Base-by-base conservation (phyloP, 495 filamentous ascomycete genomes). In the Mytilinidion resinicola region DNA sequence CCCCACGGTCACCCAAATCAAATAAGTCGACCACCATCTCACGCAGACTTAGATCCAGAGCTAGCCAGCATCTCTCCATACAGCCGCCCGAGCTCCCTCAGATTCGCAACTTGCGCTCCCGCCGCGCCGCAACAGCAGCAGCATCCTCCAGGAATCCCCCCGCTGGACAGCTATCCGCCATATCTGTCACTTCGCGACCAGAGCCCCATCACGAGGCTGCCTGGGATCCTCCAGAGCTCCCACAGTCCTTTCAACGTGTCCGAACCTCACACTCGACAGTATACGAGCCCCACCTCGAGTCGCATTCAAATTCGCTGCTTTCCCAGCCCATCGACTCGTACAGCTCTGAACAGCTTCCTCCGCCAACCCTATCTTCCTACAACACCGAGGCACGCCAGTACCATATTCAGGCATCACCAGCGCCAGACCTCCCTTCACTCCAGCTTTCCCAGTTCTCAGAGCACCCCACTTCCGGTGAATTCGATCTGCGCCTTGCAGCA, bases 1-100 rank as follows among this genome's bases (percentile, higher is more conserved):
- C 63, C 63, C 59, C 54, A 54, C 58, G 63, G 63, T 65, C 63
- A 53, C 63, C 55, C 39, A 65, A 58, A 62, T 9, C 58, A 55
- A 42, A 51, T 11, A 66, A 66, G 53, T 48, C 63, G 9, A 47
- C 63, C n/a, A 60, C 63, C 59, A 60, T 56, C 59, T 66, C 63
- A 66, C 63, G 59, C n/a, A 62, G 52, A 57, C 63, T 59, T 39
- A 66, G 63, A 62, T 56, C 41, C 48, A 60, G 56, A 46, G 55
- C 59, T 21, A 53, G 59, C 41, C 58, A 65, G 35, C 55, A 59
- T 34, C 15, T 65, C 9, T 61, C 63, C 33, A 43, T 61, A 15
- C 58, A 59, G 39, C 63, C 55, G 25, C 63, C 63, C 33, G 63
- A 65, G 52, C 48, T 65, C 7, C 58, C 55, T 11, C 63, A 59